These are phyloP conservation scores for Neolentinus lepideus DNA, from an alignment of 1,284 basidiomycete species.

Conservation along the genomic window DNA sequence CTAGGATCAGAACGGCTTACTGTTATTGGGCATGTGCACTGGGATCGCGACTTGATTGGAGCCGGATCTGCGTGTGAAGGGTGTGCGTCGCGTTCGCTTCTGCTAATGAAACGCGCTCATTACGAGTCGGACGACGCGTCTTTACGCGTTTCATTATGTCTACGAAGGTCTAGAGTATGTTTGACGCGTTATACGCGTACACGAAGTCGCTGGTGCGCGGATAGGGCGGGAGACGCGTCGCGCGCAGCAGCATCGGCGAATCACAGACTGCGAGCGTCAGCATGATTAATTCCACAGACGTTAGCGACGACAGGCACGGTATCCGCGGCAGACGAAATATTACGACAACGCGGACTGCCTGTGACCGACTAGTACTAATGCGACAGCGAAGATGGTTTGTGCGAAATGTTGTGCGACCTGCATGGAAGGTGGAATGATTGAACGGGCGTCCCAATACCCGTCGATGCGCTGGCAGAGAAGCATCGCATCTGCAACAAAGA, in stretches of 20 bases:
- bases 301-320: neutral
- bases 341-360: neutral
- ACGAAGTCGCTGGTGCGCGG: neutral
- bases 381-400: neutral
- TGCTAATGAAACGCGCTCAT: slow-evolving; percentile 2
- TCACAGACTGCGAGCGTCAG: neutral
- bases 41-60: neutral
- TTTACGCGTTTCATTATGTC: neutral
- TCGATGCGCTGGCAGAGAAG: neutral
- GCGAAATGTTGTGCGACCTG: neutral
- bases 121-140: neutral
- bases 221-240: neutral
- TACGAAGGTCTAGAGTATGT: neutral
- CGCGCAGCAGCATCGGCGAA: neutral
- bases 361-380: neutral
- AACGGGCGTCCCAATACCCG: neutral
- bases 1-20: neutral
- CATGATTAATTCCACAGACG: neutral
- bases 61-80: neutral
- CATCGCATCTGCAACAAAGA: no score
- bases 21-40: neutral
- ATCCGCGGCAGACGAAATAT: neutral
- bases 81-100: neutral
- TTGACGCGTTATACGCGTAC: neutral
- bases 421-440: neutral